Evolutionary conservation across 129 eudicot species (phyloP), one percentile per base, ranked within the genome.

Genomic region (Saposhnikovia divaricata): DNA sequence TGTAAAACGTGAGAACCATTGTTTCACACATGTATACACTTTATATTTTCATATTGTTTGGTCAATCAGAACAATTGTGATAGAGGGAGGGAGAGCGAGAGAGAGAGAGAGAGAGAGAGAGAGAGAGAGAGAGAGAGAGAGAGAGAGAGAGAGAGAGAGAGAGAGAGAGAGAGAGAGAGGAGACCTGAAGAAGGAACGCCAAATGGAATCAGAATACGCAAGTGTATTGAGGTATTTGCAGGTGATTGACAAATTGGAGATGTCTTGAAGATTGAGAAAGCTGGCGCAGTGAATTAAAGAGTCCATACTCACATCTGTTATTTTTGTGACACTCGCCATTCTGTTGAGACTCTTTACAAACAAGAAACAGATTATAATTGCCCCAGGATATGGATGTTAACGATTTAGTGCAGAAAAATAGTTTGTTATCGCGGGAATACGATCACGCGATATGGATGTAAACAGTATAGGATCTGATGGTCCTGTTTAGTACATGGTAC

Each of bases 121-220:
- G 65, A 6, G 65, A 57, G 53, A 14, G 53, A 14, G 53, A 13
- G 21, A 16, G 55, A 4, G 21, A 16, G 21, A 50, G 55, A 3
- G 21, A 50, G 59, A 18, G n/a, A 51, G 8, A 51, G 59, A 51
- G 59, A 51, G n/a, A 51, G 57, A 9, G 47, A 9, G 47, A 9
- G 61, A 5, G 61, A 51, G 61, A 4, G 57, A 50, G 57, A 50
- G 57, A 15, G 21, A 50, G 59, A 18, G 59, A 51, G 1, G 9
- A 14, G 18, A 93, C 97, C 98, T 93, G 93, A 80, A 93, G 39
- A 91, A 85, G 59, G 86, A 87, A 69, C 81, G 84, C 98, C 97
- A 93, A 45, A 93, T 68, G 44, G 90, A 83, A 80, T 93, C 95
- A 16, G 95, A 93, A 85, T 80, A 91, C 61, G 89, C 89, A 25